These are phyloP conservation scores for Aspergillus sparsus DNA, from an alignment of 495 filamentous ascomycete genomes.

Conservation along the genomic window DNA sequence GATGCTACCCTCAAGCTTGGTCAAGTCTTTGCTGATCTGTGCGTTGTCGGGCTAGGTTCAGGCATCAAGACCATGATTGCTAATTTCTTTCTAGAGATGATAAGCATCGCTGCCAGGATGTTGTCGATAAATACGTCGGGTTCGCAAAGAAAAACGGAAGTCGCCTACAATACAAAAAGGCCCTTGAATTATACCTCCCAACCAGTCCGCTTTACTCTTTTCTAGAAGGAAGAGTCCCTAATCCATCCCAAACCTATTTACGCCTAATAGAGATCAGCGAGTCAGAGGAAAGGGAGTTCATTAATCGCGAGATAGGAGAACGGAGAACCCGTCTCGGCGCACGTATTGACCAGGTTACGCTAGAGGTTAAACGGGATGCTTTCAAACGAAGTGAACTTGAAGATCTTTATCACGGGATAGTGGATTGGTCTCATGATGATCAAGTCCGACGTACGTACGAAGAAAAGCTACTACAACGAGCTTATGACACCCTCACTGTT, in stretches of 20 bases:
- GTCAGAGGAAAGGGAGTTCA: conserved; percentile 81
- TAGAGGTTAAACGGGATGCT: conserved; percentile 86
- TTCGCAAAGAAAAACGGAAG: conserved; percentile 71
- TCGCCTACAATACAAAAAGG: conserved; percentile 67
- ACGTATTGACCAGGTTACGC: conserved; percentile 73
- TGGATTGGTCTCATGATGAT: conserved; percentile 89
- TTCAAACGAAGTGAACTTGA: conserved; percentile 69
- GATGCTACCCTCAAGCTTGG: conserved; percentile 69
- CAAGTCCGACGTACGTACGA: conserved; percentile 80
- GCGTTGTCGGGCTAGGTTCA: conserved; percentile 38
- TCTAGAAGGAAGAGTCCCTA: conserved; percentile 82
- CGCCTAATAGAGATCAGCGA: conserved; percentile 85
- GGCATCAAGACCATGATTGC: conserved; percentile 11
- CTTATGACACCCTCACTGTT: conserved; percentile 72
- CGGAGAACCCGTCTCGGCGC: conserved; percentile 87
- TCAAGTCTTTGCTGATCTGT: conserved; percentile 67
- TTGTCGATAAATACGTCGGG: conserved; percentile 76
- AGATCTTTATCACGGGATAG: conserved; percentile 72
- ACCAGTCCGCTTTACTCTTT: conserved; percentile 72
- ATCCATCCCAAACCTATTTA: conserved; percentile 78
- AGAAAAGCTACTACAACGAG: conserved; percentile 83
- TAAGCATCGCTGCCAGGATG: conserved; percentile 70
- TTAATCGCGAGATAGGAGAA: conserved; percentile 88
- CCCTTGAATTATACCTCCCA: conserved; percentile 75
- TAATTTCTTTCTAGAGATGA: conserved; percentile 50